Conservation (phyloP, 768 basidiomycete species). For the Lactarius trivialis region DNA sequence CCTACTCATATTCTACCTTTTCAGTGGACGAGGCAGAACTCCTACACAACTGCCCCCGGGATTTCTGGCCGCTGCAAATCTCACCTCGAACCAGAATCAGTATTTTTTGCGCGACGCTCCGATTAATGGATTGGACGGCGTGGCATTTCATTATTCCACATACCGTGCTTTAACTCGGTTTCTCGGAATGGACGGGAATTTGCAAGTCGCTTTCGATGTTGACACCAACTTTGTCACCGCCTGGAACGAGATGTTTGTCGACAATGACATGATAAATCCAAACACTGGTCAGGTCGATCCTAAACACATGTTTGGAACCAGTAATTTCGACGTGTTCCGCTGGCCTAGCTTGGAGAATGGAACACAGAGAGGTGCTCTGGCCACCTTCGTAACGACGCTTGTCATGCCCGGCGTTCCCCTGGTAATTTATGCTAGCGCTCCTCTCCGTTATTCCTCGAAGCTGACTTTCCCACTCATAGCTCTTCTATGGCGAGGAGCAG, state of each 20-base stretch:
- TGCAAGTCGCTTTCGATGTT: conserved; percentile 84
- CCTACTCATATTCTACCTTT: conserved; percentile 1
- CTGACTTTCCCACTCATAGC: conserved; percentile 33
- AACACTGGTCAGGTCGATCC: conserved; percentile 64
- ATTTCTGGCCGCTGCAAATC: conserved; percentile 61
- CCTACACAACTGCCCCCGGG: conserved; percentile 60
- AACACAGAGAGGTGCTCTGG: conserved; percentile 66
- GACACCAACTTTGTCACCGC: conserved; percentile 77
- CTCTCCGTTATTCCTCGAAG: background rate
- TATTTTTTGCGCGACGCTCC: conserved; percentile 73
- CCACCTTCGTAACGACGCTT: conserved; percentile 68
- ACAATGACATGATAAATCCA: conserved; percentile 81
- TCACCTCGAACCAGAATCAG: conserved; percentile 53
- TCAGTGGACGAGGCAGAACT: conserved; percentile 83
- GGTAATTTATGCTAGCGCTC: conserved; percentile 35
- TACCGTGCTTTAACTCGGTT: conserved; percentile 84
- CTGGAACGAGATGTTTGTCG: conserved; percentile 89
- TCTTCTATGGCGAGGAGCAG: conserved; percentile 91
- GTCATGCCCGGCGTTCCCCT: conserved; percentile 85
- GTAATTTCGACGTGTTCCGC: conserved; percentile 91
- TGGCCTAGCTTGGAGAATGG: conserved; percentile 90
- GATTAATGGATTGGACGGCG: conserved; percentile 60
- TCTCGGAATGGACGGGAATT: conserved; percentile 94
- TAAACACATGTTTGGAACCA: conserved; percentile 84
- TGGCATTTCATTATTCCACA: conserved; percentile 91